Percentiles rank a stretch among this genome's conserved stretches.
Conservation (phyloP, 2,329 filamentous ascomycete species). For the Paraphoma chrysanthemicola region DNA sequence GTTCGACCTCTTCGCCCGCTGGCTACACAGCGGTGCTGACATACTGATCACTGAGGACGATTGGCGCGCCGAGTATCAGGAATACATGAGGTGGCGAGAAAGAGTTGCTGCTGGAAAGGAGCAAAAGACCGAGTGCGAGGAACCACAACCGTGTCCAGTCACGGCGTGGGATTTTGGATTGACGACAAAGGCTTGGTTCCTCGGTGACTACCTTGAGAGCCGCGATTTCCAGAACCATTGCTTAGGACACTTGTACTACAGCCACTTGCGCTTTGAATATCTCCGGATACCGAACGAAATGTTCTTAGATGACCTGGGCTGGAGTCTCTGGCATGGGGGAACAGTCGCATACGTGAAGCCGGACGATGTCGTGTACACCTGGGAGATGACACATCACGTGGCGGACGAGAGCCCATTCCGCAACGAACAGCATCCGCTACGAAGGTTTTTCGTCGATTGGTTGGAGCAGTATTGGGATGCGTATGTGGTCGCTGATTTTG, state of each 20-base stretch:
- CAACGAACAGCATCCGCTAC: not conserved
- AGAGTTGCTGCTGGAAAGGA: too few species aligned
- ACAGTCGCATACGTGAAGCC: constrained; percentile 4
- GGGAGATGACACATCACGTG: constrained; percentile 1
- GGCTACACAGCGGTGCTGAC: not conserved
- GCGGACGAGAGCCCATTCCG: not conserved
- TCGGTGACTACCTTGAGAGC: constrained; percentile 7
- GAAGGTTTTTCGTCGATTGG: constrained; percentile 5
- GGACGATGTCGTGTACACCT: constrained; percentile 5
- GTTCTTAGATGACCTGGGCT: not conserved
- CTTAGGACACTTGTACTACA: constrained; percentile 8
- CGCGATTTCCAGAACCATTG: constrained; percentile 11
- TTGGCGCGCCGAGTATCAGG: not conserved
- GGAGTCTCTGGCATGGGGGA: not conserved
- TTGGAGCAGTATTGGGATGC: constrained; percentile 1
- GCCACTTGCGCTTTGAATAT: constrained; percentile 7
- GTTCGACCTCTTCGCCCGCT: not conserved
- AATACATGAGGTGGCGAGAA: not conserved
- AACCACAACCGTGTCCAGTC: not conserved
- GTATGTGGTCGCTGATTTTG: constrained; percentile 4
- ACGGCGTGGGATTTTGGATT: constrained; percentile 9
- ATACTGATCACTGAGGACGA: not conserved
- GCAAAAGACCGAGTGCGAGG: not conserved
- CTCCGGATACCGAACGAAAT: not conserved
- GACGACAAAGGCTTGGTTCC: constrained; percentile 7